Conservation (phyloP, 306 rosid genomes). For the Elaeagnus macrophylla region DNA sequence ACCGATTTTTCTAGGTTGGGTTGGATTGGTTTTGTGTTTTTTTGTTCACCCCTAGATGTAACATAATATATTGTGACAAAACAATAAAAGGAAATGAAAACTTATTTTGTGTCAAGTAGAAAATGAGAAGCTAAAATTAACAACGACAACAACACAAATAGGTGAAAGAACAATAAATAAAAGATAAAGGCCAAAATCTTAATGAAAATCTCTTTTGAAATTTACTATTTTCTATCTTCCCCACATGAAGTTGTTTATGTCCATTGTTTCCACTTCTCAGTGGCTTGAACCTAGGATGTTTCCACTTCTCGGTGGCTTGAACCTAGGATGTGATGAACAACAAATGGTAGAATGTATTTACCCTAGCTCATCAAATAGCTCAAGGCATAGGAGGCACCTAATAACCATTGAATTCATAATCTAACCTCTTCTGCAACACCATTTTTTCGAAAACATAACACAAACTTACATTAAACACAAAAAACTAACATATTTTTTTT, state of each 20-base stretch:
- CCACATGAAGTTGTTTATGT: conserved; percentile 30
- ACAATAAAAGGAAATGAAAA: no score
- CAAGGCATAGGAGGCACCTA: conserved; percentile 61
- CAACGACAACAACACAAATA: no score
- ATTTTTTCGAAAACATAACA: conserved; percentile 69
- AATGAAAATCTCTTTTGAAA: conserved; percentile 51
- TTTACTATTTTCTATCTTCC: conserved; percentile 28
- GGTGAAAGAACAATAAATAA: no score
- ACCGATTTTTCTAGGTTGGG: no score
- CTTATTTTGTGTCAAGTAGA: no score
- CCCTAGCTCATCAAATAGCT: conserved; percentile 72
- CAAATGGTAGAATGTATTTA: conserved; percentile 33
- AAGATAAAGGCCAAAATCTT: conserved; percentile 81
- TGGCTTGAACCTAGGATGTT: conserved; percentile 42
- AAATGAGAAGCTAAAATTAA: no score
- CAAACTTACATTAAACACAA: conserved; percentile 25
- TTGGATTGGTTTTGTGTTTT: no score
- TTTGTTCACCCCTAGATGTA: no score
- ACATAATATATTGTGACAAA: no score
- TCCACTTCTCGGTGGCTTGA: conserved; percentile 45
- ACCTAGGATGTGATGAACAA: conserved; percentile 33
- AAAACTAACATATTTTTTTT: conserved; percentile 17
- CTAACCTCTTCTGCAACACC: conserved; percentile 73
- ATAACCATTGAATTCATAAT: conserved; percentile 66
- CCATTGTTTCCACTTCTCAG: conserved; percentile 37